Evolutionary conservation across 768 basidiomycete species (phyloP).

Genomic region (Pleurotus cornucopiae): DNA sequence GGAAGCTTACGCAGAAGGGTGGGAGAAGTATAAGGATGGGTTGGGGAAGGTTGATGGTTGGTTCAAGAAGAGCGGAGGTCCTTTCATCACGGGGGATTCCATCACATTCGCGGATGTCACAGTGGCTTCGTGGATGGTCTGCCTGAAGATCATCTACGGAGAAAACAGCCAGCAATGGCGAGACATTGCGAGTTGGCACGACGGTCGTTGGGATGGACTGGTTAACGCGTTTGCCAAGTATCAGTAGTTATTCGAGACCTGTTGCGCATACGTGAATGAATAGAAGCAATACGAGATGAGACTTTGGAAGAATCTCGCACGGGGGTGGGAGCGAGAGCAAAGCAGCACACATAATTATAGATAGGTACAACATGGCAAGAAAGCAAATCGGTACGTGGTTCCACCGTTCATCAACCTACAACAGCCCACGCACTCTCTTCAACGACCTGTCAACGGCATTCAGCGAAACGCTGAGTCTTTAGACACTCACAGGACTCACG

Average conservation of each 20-base stretch:
- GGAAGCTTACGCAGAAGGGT: background rate
- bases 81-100: background rate
- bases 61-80: background rate
- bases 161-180: conserved; percentile 2
- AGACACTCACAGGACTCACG: too few relatives aligned
- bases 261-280: too few relatives aligned
- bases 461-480: too few relatives aligned
- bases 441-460: too few relatives aligned
- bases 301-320: too few relatives aligned
- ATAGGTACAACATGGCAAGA: too few relatives aligned
- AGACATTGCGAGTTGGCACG: background rate
- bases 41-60: background rate
- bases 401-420: too few relatives aligned
- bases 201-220: background rate
- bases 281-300: too few relatives aligned
- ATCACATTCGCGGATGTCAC: background rate
- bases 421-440: too few relatives aligned
- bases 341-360: too few relatives aligned
- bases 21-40: background rate
- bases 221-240: background rate
- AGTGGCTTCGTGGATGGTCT: background rate
- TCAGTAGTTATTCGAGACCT: background rate
- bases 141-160: background rate
- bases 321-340: too few relatives aligned
- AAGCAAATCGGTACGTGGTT: too few relatives aligned